Conservation (phyloP, 23 red algal genomes). For the Gracilaria vermiculophylla region DNA sequence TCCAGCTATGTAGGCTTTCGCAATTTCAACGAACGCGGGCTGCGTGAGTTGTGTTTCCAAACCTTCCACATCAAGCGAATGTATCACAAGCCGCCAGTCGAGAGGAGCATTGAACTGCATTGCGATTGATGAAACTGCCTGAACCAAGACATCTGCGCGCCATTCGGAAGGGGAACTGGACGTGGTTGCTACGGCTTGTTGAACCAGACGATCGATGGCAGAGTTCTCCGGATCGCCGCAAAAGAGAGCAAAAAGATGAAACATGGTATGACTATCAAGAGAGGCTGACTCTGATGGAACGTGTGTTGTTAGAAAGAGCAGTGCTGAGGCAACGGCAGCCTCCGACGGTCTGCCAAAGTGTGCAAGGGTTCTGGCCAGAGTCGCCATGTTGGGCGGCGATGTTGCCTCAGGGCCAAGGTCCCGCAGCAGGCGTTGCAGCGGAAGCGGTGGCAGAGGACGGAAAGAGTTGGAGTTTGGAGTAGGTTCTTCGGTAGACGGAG, state of each 20-base stretch:
- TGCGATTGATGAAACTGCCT: constrained; percentile 34
- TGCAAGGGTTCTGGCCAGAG: constrained; percentile 33
- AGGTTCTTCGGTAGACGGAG: neutral
- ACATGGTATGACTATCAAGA: constrained; percentile 54
- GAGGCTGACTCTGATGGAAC: constrained; percentile 12
- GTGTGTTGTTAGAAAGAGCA: constrained; percentile 60
- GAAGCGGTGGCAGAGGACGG: constrained; percentile 10
- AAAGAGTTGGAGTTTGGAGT: neutral
- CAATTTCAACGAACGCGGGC: constrained; percentile 53
- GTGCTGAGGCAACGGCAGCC: constrained; percentile 34
- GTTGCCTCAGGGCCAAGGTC: constrained; percentile 66
- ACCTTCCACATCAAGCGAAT: constrained; percentile 52
- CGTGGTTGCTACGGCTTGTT: constrained; percentile 26
- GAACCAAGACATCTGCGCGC: constrained; percentile 69
- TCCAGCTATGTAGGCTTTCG: constrained; percentile 47
- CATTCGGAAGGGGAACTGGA: constrained; percentile 45
- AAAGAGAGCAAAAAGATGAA: constrained; percentile 60
- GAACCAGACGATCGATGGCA: constrained; percentile 13
- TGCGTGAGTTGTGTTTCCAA: constrained; percentile 28
- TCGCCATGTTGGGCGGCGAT: constrained; percentile 42
- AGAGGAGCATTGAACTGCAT: constrained; percentile 37
- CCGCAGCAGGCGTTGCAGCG: constrained; percentile 40
- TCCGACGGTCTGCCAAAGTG: constrained; percentile 65
- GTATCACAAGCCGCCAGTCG: constrained; percentile 67
- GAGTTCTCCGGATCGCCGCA: constrained; percentile 49